Percentiles rank a stretch among this genome's conserved stretches.
Conservation (phyloP, 768 basidiomycete genomes). For the Strobilomyces dryophilus region DNA sequence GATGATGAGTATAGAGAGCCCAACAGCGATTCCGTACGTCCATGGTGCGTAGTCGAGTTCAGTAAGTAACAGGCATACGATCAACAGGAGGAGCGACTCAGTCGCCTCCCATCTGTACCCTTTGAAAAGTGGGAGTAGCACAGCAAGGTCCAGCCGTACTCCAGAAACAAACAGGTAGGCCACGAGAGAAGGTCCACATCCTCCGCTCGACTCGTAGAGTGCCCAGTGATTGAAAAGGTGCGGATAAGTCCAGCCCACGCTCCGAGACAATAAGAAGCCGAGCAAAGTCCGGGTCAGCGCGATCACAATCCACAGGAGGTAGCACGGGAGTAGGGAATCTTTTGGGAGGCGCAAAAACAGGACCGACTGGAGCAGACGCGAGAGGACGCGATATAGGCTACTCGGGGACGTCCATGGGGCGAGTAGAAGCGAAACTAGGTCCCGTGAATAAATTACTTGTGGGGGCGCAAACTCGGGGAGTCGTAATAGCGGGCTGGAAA, state of each 20-base stretch:
- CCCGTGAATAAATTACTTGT: conserved; percentile 33
- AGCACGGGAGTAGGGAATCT: conserved; percentile 7
- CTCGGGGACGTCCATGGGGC: conserved; percentile 36
- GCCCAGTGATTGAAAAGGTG: conserved; percentile 38
- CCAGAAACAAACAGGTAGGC: conserved; percentile 20
- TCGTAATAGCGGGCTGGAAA: conserved; percentile 6
- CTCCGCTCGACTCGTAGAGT: conserved; percentile 35
- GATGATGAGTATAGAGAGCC: conserved; percentile 22
- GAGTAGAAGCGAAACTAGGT: conserved; percentile 31
- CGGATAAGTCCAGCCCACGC: conserved; percentile 37
- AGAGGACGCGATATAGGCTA: conserved; percentile 15
- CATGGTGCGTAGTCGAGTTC: conserved; percentile 36
- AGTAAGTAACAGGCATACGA: conserved; percentile 9
- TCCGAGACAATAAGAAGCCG: conserved; percentile 23
- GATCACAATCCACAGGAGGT: conserved; percentile 22
- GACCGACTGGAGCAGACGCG: conserved; percentile 19
- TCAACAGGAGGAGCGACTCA: conserved; percentile 11
- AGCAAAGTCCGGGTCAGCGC: conserved; percentile 14
- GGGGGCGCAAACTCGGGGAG: conserved; percentile 34
- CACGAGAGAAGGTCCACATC: conserved; percentile 34
- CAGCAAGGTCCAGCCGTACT: conserved; percentile 8
- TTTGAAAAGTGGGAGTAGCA: conserved; percentile 4
- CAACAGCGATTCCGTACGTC: conserved; percentile 34
- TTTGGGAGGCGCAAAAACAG: conserved; percentile 13
- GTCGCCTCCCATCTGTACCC: conserved; percentile 13